Base-by-base conservation (phyloP, 345 rosid genomes). In the Salix arbutifolia region DNA sequence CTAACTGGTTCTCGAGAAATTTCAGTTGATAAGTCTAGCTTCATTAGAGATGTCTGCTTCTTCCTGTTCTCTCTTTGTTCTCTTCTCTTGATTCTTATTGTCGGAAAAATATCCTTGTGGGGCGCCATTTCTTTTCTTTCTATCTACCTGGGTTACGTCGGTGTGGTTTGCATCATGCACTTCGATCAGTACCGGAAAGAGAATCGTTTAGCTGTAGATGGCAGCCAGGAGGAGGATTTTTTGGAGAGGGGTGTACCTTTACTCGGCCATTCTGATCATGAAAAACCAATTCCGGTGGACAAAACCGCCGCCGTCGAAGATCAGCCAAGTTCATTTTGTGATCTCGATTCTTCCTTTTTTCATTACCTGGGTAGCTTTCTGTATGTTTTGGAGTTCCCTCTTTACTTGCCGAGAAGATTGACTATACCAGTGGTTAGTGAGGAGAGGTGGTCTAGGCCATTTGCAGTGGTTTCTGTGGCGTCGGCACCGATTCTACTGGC, bases 401-500 rank as follows among this genome's bases (percentile, higher is more conserved):
- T 96, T 1, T 88, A 84, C 86, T 73, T 96, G 74, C 97, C 98
- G 14, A 89, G 99, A 80, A 90, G 85, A 79, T 72, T 93, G 77
- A 93, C 99, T 0, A 91, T 96, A 53, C 98, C 99, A 2, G 86
- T 90, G 17, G 90, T 87, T 28, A 78, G 86, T 40, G 98, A 88
- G 77, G 86, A 85, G 21, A 82, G 71, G 58, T 96, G 99, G 99
- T 93, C 98, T 60, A 93, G 86, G 86, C 87, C 93, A 60, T 84
- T 67, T 80, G 97, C 93, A 28, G 91, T 93, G 8, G 65, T 81
- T 18, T 91, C 97, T 2, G 96, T 82, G 0, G 84, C 91, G 23
- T 72, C 89, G 46, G 94, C 99, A 10, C 98, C 99, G 28, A 46
- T 92, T 72, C 69, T 96, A 30, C 18, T 95, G 33, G 92, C 98